These are phyloP conservation scores for Sporothrix protearum DNA, from an alignment of 2,329 filamentous ascomycete species.

Conservation along the genomic window DNA sequence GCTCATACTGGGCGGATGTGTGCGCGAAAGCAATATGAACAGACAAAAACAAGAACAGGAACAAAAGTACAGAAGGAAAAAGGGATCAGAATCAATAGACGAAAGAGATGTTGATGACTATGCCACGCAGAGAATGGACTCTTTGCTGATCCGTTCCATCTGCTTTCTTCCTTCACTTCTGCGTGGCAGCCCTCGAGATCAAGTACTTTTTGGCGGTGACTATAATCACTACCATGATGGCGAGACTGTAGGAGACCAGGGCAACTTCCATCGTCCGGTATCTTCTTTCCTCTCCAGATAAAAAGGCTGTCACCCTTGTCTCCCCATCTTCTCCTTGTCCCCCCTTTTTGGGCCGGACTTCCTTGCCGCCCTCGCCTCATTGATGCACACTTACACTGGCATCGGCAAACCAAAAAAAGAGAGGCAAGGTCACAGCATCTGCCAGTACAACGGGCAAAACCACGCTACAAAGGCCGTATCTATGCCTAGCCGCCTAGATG, in stretches of 20 bases:
- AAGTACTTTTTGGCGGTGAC: neutral
- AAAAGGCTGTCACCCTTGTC: neutral
- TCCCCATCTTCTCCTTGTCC: neutral
- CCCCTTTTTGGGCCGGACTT: neutral
- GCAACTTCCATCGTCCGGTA: neutral
- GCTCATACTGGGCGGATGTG: neutral
- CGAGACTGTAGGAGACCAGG: neutral
- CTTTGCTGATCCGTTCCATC: neutral
- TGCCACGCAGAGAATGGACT: neutral
- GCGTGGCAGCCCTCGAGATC: neutral
- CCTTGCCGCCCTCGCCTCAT: neutral
- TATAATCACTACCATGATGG: neutral
- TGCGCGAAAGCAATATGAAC: neutral
- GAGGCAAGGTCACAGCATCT: neutral
- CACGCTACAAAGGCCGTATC: neutral
- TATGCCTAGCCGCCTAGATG: neutral
- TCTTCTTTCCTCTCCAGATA: neutral
- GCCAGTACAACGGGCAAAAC: neutral
- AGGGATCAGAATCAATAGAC: too few species aligned
- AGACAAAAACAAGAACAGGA: neutral
- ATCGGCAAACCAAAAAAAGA: neutral
- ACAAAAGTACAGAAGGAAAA: neutral
- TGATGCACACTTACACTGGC: neutral
- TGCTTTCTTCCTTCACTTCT: neutral
- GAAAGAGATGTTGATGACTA: neutral